Conservation (phyloP, 2,329 filamentous ascomycete genomes). For the Fusarium newnesense region DNA sequence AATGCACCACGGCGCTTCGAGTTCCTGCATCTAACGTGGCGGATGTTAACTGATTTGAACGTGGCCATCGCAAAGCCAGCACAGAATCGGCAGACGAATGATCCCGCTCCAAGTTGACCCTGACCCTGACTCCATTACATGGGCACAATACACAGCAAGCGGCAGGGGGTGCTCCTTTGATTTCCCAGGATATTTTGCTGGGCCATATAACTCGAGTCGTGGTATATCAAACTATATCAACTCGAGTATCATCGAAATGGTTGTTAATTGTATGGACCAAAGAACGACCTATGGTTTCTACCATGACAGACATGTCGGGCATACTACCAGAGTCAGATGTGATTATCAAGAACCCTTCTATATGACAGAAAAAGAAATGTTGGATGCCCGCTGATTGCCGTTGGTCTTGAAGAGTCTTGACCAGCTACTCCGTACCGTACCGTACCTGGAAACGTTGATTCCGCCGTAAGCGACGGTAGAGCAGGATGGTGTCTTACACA, state of each 20-base stretch:
- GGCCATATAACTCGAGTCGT: not conserved
- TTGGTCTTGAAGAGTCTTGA: slow-evolving; percentile 7
- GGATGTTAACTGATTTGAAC: slow-evolving; percentile 41
- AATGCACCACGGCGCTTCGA: slow-evolving; percentile 33
- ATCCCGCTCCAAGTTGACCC: slow-evolving; percentile 28
- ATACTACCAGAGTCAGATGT: slow-evolving; percentile 2
- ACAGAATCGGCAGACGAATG: slow-evolving; percentile 26
- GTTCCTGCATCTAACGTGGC: slow-evolving; percentile 47
- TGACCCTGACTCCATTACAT: slow-evolving; percentile 23
- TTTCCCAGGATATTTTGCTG: not conserved
- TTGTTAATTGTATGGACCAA: not conserved
- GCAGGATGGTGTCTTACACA: slow-evolving; percentile 1
- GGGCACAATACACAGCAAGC: slow-evolving; percentile 10
- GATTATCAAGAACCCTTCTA: slow-evolving; percentile 5
- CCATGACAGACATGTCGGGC: not conserved
- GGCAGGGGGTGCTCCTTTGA: not conserved
- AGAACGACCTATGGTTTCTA: not conserved
- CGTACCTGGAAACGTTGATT: slow-evolving; percentile 31
- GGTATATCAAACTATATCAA: not conserved
- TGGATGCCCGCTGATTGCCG: slow-evolving; percentile 6
- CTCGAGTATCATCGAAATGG: not conserved
- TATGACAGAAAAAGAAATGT: slow-evolving; percentile 19
- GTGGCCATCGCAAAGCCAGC: slow-evolving; percentile 23
- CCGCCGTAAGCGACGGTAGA: slow-evolving; percentile 44
- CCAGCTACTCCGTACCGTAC: slow-evolving; percentile 3